Base-by-base conservation (phyloP, 1,284 basidiomycete genomes). In the Rhodotorula sp. region DNA sequence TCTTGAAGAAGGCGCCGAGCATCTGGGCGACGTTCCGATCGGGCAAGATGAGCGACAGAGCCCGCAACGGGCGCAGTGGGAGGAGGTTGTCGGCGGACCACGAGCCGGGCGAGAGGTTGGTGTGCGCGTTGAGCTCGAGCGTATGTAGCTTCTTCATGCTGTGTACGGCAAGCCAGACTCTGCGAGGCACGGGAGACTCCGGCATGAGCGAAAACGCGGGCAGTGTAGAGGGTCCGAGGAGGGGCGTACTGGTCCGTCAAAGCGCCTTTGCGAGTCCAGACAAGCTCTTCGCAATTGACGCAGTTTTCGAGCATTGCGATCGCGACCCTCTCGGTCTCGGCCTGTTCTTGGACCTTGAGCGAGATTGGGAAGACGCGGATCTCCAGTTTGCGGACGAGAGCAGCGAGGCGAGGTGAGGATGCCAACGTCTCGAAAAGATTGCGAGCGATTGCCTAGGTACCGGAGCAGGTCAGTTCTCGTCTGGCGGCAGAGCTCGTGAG, bases 41-140 rank as follows among this genome's bases (percentile, higher is more conserved):
- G 48, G 74, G 72, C 5, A 75, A 66, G 62, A 75, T 70, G 42
- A 75, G 56, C 6, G 74, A 73, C 10, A 75, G 60, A 14, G 69
- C 71, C 4, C 57, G 45, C 0, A 75, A 60, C 0, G 54, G 66
- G 0, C 62, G 72, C 12, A 75, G 60, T 14, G 55, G 6, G 60
- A 72, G 58, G 37, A 75, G 53, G 42, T 70, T 56, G 8, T 66
- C 62, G 48, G 72, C 64, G 22, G 42, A 54, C 74, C 74, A 75
- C 1, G 60, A 60, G 7, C 74, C 74, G 5, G 74, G 74, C 15
- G 65, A 67, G 2, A 75, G 69, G 46, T 71, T 69, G 14, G 74
- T 75, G 44, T 70, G 69, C 1, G 65, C 74, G 60, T 75, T 75
- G 54, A 70, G 45, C 62, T 75, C 74, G 66, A 75, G 66, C 1